Conservation (phyloP, 441 rosid genomes). For the Melastoma candidum region DNA sequence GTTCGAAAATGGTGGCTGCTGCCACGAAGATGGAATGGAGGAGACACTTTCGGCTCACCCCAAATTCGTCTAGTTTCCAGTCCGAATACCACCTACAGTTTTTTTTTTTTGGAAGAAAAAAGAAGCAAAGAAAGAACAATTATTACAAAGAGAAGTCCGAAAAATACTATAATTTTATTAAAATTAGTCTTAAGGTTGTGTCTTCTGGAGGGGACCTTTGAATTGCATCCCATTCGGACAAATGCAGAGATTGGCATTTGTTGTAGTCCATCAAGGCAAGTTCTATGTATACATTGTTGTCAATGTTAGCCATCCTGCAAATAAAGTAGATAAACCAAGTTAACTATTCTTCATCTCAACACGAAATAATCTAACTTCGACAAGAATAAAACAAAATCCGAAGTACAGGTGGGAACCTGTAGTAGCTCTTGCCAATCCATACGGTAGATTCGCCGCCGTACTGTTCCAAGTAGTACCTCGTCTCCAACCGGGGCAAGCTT, state of each 20-base stretch:
- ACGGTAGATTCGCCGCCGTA: constrained; percentile 84
- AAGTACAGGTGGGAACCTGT: constrained; percentile 35
- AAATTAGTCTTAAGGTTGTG: no score
- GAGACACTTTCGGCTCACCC: no score
- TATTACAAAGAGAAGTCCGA: no score
- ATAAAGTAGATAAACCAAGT: no score
- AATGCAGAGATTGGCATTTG: constrained; percentile 68
- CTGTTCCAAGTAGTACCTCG: constrained; percentile 79
- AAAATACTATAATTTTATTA: no score
- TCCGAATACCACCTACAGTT: no score
- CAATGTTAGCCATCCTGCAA: constrained; percentile 69
- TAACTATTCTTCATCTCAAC: no score
- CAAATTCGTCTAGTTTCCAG: no score
- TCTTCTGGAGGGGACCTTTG: constrained; percentile 20
- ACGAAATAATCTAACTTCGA: neutral
- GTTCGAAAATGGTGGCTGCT: no score
- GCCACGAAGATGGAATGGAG: no score
- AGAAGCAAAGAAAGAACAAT: no score
- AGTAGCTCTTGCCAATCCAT: constrained; percentile 95
- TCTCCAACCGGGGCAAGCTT: constrained; percentile 72
- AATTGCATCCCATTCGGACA: constrained; percentile 50
- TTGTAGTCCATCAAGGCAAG: constrained; percentile 77
- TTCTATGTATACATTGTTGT: constrained; percentile 57
- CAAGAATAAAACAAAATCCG: neutral
- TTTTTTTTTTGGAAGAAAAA: no score